Evolutionary conservation across 1,139 yeast species (phyloP).

Genomic region (Suhomyces atakaporum): DNA sequence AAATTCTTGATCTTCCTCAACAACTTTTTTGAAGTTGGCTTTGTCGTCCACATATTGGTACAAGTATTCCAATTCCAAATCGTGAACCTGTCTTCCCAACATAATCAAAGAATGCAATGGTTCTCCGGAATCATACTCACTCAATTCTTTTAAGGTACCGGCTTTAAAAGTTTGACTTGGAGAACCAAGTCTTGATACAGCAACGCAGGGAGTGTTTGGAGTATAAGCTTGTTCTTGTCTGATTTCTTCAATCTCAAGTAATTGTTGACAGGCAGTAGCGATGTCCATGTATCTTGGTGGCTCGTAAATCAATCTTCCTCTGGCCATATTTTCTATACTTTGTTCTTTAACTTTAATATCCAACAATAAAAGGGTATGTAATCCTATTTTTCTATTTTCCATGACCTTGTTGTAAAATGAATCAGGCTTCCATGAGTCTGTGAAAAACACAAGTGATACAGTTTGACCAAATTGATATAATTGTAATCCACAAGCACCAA

Average conservation of each 20-base stretch:
- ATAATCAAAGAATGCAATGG: conserved; percentile 91
- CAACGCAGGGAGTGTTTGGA: conserved; percentile 87
- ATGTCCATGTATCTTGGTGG: conserved; percentile 97
- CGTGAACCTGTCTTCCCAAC: conserved; percentile 93
- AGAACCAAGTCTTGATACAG: conserved; percentile 87
- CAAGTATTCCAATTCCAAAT: conserved; percentile 84
- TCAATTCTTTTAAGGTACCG: conserved; percentile 73
- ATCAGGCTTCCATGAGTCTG: conserved; percentile 95
- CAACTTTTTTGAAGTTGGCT: conserved; percentile 59
- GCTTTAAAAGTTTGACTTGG: conserved; percentile 82
- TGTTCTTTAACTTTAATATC: conserved; percentile 98
- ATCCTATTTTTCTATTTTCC: conserved; percentile 88
- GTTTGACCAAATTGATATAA: conserved; percentile 96
- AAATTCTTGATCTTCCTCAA: conserved; percentile 69
- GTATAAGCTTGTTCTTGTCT: conserved; percentile 79
- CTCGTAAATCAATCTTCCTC: conserved; percentile 89
- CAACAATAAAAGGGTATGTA: conserved; percentile 83
- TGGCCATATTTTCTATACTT: conserved; percentile 89
- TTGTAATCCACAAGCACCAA: conserved; percentile 96
- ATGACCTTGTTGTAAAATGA: conserved; percentile 85
- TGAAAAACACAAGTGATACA: conserved; percentile 91
- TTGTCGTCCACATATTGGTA: conserved; percentile 72
- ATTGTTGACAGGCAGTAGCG: conserved; percentile 83
- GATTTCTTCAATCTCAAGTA: conserved; percentile 80
- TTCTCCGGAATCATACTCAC: conserved; percentile 86